A percentile compares a stretch with the other conserved stretches of the same genome.
Conservation (phyloP, 257 asterid genomes). For the Solanum etuberosum region DNA sequence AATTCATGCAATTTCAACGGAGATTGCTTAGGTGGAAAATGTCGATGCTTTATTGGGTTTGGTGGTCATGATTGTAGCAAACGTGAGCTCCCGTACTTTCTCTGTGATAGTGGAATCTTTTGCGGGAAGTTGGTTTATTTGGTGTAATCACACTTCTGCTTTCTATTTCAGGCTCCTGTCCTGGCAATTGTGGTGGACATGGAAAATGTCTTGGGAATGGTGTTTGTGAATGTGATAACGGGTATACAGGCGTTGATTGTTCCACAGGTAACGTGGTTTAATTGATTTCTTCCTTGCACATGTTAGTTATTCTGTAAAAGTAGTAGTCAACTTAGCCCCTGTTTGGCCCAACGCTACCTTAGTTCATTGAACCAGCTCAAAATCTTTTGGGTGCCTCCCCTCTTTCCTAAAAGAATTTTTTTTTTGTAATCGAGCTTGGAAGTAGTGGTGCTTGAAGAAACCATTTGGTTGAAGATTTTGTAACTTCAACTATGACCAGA, state of each 20-base stretch:
- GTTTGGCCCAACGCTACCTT: not conserved
- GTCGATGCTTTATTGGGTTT: constrained; percentile 85
- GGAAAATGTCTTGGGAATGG: constrained; percentile 67
- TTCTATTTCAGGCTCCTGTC: constrained; percentile 57
- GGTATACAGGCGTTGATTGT: constrained; percentile 87
- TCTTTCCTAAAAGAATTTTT: too few relatives aligned
- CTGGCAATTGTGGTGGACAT: constrained; percentile 48
- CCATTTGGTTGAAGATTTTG: not conserved
- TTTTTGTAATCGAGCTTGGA: not conserved
- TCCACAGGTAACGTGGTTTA: constrained; percentile 53
- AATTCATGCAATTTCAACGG: constrained; percentile 76
- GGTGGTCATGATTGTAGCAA: constrained; percentile 81
- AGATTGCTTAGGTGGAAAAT: constrained; percentile 78
- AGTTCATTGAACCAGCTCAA: not conserved
- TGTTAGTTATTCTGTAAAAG: not conserved
- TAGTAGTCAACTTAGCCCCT: not conserved
- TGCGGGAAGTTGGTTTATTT: not conserved
- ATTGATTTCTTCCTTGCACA: not conserved
- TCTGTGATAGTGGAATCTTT: not conserved
- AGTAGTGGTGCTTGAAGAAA: not conserved
- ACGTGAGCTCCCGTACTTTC: constrained; percentile 17
- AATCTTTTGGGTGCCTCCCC: not conserved
- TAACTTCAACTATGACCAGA: not conserved
- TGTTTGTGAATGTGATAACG: constrained; percentile 57
- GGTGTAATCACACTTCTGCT: not conserved